Evolutionary conservation across 345 rosid genomes (phyloP), one percentile per base, ranked within the genome.

Genomic region (Brassica rapa): DNA sequence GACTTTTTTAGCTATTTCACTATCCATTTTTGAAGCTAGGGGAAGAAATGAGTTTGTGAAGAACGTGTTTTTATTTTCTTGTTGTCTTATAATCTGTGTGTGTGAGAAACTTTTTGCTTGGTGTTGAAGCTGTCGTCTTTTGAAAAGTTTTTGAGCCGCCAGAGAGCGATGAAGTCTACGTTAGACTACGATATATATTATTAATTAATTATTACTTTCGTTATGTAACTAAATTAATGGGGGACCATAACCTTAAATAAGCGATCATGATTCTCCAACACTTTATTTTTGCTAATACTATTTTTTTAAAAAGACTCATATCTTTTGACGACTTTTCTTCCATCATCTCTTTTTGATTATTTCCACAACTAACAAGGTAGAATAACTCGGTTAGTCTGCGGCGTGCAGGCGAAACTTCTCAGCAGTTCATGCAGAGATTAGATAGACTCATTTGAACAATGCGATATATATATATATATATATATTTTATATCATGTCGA

Each of bases 61-160:
- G 37, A 30, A 5, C 59, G 33, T 66, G 19, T 78, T 5, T 59
- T 66, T 57, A 6, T n/a, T 62, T 56, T 33, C 29, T 12, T 12
- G 1, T 14, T n/a, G 12, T n/a, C 25, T 71, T 57, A 72, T 29
- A 55, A 41, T 23, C 10, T 25, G 66, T 64, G 3, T 65, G 21
- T 32, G 49, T 27, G 51, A 21, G 15, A 8, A 64, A 2, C 19
- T 6, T 78, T 14, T 14, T 60, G 73, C 55, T 72, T 78, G 69
- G 25, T 8, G 69, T 79, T 61, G 60, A 79, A 79, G 82, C 56
- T 35, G 78, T 61, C 70, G 25, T 67, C 14, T 30, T 67, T 78
- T 79, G 78, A 73, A 79, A 79, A 8, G 70, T 73, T 73, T 64
- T 23, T 16, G 25, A 60, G 74, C 74, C 41, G 65, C 74, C 78